A percentile compares a stretch with the other conserved stretches of the same genome.
These are phyloP conservation scores for Naegleria fowleri DNA, from an alignment of 208 protist species.

Conservation along the genomic window DNA sequence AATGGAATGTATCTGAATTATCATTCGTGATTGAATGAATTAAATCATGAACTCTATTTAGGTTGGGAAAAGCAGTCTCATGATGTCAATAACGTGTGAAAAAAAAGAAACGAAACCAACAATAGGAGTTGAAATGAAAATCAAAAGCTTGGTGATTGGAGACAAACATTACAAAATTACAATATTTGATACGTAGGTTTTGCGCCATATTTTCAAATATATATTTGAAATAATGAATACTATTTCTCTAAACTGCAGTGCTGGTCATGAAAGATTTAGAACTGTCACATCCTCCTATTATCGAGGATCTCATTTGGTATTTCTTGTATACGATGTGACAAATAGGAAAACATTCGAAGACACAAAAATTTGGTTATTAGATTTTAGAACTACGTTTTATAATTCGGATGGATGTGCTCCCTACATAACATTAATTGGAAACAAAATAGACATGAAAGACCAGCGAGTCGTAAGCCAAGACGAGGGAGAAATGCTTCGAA, in stretches of 20 bases:
- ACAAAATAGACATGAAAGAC: conserved; percentile 11
- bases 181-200: background rate
- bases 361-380: conserved; percentile 22
- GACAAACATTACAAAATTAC: background rate
- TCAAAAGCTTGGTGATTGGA: background rate
- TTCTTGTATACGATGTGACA: conserved; percentile 40
- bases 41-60: no score
- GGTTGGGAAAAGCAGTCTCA: background rate
- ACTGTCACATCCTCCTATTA: background rate
- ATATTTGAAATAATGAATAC: no score
- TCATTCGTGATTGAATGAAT: no score
- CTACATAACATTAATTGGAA: background rate
- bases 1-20: no score
- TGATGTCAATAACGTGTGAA: background rate
- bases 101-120: background rate
- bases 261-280: conserved; percentile 21
- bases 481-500: background rate
- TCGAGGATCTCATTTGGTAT: conserved; percentile 1
- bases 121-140: background rate
- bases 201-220: background rate
- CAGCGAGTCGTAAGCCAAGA: background rate
- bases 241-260: background rate
- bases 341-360: conserved; percentile 29
- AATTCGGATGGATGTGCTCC: background rate
- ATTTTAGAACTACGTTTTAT: background rate